Conservation (phyloP, 2,329 filamentous ascomycete species). For the Pseudogymnoascus sp. region DNA sequence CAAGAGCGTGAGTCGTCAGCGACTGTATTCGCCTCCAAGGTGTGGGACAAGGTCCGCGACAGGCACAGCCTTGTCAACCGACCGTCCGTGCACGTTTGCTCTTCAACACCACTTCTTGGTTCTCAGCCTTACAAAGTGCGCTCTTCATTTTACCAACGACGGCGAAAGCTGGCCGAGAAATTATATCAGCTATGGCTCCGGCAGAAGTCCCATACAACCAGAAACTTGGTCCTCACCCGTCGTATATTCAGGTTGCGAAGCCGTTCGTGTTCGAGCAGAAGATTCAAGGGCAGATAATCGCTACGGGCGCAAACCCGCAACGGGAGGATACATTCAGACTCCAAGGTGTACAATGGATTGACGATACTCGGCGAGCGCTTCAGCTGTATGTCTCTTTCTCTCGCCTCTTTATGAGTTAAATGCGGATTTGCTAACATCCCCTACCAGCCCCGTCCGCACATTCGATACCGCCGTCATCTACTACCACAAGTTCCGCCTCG, state of each 20-base stretch:
- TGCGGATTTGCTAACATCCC: slow-evolving; percentile 2
- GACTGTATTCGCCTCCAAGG: background rate
- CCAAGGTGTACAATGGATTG: slow-evolving; percentile 82
- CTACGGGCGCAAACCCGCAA: slow-evolving; percentile 62
- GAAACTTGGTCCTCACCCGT: slow-evolving; percentile 23
- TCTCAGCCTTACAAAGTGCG: slow-evolving; percentile 1
- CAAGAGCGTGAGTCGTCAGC: background rate
- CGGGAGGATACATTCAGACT: slow-evolving; percentile 74
- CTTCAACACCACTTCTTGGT: background rate
- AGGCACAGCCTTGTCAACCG: background rate
- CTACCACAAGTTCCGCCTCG: slow-evolving; percentile 86
- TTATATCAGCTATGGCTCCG: slow-evolving; percentile 17
- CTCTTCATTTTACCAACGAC: background rate
- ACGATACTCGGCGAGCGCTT: slow-evolving; percentile 69
- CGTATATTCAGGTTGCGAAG: slow-evolving; percentile 33
- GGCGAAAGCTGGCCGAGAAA: background rate
- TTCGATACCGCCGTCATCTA: slow-evolving; percentile 88
- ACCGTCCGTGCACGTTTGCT: slow-evolving; percentile 6
- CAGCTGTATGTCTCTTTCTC: slow-evolving; percentile 55
- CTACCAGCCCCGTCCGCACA: slow-evolving; percentile 68
- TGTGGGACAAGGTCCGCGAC: background rate
- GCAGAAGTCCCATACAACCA: slow-evolving; percentile 10
- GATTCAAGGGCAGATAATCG: slow-evolving; percentile 63
- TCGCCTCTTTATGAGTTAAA: background rate
- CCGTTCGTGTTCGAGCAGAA: slow-evolving; percentile 79